Conservation (phyloP, 371 early-diverging fungal species). For the Mucor sp. region DNA sequence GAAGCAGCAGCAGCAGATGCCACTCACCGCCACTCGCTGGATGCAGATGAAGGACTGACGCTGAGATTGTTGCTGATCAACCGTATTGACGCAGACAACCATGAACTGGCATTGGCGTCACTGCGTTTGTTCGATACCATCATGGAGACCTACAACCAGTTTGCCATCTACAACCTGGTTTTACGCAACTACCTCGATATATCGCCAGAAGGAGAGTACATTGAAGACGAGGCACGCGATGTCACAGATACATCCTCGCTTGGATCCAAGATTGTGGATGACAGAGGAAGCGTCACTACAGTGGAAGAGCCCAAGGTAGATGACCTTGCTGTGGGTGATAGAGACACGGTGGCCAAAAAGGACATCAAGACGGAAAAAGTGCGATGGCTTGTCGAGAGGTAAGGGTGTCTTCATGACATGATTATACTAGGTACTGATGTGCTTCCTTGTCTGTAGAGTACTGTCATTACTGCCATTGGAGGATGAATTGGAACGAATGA, state of each 20-base stretch:
- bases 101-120: conserved; percentile 55
- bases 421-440: neutral
- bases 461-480: conserved; percentile 53
- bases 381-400: conserved; percentile 57
- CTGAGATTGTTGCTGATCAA: conserved; percentile 41
- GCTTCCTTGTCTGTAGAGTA: conserved; percentile 28
- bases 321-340: conserved; percentile 20
- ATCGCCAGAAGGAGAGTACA: conserved; percentile 46
- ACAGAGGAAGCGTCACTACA: conserved; percentile 20
- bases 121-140: conserved; percentile 65
- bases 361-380: conserved; percentile 49
- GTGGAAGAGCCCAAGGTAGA: conserved; percentile 21
- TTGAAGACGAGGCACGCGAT: conserved; percentile 33
- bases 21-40: neutral
- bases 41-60: conserved; percentile 34
- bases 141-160: conserved; percentile 66
- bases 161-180: conserved; percentile 62
- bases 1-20: neutral
- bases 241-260: conserved; percentile 42
- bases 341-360: conserved; percentile 8
- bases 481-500: conserved; percentile 53
- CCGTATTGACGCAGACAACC: conserved; percentile 47
- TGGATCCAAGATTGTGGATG: conserved; percentile 42
- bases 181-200: conserved; percentile 62
- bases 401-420: neutral